Base-by-base conservation (phyloP, 2,329 filamentous ascomycete species). In the Botrytis paeoniae region DNA sequence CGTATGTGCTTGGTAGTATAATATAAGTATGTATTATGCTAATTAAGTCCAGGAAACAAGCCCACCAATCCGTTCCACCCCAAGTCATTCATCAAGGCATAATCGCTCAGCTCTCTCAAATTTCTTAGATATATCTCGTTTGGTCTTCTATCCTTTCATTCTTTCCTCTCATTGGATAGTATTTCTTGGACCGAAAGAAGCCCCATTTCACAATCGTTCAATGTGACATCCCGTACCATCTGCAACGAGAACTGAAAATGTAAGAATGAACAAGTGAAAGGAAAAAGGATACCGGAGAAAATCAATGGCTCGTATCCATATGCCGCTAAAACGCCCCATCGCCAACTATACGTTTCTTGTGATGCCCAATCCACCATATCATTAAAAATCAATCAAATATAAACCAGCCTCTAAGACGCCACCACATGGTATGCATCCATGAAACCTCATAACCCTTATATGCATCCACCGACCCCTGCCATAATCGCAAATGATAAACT, bases 371-470 rank as follows among this genome's bases (percentile, higher is more conserved):
- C 16, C 35, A 57, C 39, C 35, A 12, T 29, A 3, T 41, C 48
- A 57, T 51, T 14, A 16, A 10, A 2, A 48, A 57, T 35, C 10
- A 68, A 68, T 54, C 29, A 39, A 68, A 54, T 68, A 48, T 39
- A 41, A 57, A 68, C 16, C 48, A 51, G 29, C 48, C 45, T 57
- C 64, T 57, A 54, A 41, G 48, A 68, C 64, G 64, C 48, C 64
- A 68, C 22, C 16, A 57, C 45, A 68, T 29, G 25, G 48, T 37
- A 41, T 39, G 32, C 64, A 66, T 10, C 22, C 22, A 66, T 54
- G 45, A 35, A 66, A 68, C 64, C 48, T 57, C 64, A 68, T 68
- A 32, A 39, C 25, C 45, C 64, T 57, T 41, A 39, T 68, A 68
- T 57, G 64, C 64, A 68, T 41, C 35, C 16, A 57, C 20, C 25